These are phyloP conservation scores for Tolypocladium tundrense DNA, from an alignment of 2,329 filamentous ascomycete genomes.

Conservation along the genomic window DNA sequence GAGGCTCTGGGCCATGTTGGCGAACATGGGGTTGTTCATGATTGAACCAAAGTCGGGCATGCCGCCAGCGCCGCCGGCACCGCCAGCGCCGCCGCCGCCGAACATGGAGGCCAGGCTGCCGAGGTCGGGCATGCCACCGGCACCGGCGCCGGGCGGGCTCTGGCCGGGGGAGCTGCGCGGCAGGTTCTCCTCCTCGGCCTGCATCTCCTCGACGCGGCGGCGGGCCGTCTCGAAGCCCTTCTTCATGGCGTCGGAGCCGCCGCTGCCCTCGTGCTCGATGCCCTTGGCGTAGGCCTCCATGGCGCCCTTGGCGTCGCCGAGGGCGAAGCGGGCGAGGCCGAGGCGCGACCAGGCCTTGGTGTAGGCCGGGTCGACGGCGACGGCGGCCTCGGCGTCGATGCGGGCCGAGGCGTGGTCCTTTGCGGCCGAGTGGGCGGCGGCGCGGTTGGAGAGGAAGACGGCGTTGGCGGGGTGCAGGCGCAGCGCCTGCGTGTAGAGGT, in stretches of 20 bases:
- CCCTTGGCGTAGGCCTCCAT: conserved; percentile 93
- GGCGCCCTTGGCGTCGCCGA: conserved; percentile 80
- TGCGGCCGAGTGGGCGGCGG: conserved; percentile 80
- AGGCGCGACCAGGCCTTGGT: conserved; percentile 96
- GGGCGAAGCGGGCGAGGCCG: conserved; percentile 81
- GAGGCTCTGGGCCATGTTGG: conserved; percentile 90
- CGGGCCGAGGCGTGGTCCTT: conserved; percentile 76
- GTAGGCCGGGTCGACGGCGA: conserved; percentile 80
- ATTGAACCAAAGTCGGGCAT: conserved; percentile 82
- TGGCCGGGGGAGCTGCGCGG: conserved; percentile 40
- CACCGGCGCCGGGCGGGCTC: conserved; percentile 38
- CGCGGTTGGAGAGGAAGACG: conserved; percentile 96
- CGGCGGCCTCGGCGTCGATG: conserved; percentile 83
- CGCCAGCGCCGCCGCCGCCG: conserved; percentile 25
- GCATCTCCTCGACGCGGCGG: conserved; percentile 74
- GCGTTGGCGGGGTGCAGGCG: conserved; percentile 74
- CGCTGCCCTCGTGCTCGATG: conserved; percentile 88
- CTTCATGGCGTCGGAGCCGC: conserved; percentile 94
- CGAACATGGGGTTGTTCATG: conserved; percentile 98
- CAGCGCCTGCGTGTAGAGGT: conserved; percentile 81
- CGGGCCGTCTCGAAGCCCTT: conserved; percentile 93
- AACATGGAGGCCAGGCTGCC: conserved; percentile 62
- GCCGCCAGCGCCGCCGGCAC: conserved; percentile 55
- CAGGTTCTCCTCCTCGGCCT: conserved; percentile 29
- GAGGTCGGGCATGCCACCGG: conserved; percentile 62